Evolutionary conservation across 345 rosid species (phyloP), one percentile per base, ranked within the genome.

Genomic region (Firmiana major): DNA sequence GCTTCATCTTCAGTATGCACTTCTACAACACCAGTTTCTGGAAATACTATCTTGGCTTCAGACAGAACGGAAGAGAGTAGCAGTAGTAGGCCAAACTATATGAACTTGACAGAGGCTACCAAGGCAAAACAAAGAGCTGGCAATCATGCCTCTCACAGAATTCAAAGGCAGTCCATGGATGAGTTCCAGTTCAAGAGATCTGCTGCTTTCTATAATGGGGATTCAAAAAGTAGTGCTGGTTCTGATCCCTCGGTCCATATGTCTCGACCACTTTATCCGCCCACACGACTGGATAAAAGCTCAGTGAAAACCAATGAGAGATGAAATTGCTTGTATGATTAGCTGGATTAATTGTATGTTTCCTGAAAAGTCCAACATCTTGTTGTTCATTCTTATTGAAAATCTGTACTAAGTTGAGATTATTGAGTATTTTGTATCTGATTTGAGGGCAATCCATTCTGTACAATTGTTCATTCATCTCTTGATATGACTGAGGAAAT

Each of bases 121-220:
- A 93, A 91, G 89, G 96, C 97, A 1, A 95, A 92, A 78, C 84
- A 84, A 79, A 89, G 87, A 81, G 72, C 58, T 9, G 63, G 31
- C 49, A 74, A 48, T 43, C 51, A 77, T 48, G 55, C 72, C 51
- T 82, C 84, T 17, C 79, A 82, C 63, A 83, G 92, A 48, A 85
- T 75, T n/a, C 88, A 86, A 21, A 91, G 95, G 77, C 98, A 90
- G 62, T 93, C 98, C 46, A 93, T 93, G 97, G 97, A 94, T 82
- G 98, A 94, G 81, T 88, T 89, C 81, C 97, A 91, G 88, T 91
- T 93, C 43, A 83, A 88, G 77, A 87, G 62, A 63, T 86, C 92
- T 2, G 90, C 83, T 1, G 85, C 79, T 16, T 82, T 88, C 77
- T 81, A 79, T 53, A 83, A 86, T 31, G 82, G 78, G 11, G 91